Conservation (phyloP, 1,284 basidiomycete species). For the Apiotrichum gamsii region DNA sequence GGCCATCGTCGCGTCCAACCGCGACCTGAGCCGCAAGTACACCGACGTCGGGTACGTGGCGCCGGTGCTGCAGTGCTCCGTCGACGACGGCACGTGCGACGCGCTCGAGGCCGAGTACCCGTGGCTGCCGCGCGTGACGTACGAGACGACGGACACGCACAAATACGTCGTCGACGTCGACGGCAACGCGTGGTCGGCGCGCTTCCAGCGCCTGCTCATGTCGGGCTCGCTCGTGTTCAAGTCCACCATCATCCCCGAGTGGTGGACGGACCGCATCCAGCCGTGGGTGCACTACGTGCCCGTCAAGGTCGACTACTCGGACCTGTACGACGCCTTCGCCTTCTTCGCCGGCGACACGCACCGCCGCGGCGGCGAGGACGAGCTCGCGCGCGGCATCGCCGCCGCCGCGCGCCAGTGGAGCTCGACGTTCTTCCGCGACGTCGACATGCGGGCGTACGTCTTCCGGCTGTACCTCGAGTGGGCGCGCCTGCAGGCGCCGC, state of each 20-base stretch:
- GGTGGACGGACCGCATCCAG: constrained; percentile 49
- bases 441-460: constrained; percentile 44
- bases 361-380: constrained; percentile 34
- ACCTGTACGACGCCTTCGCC: constrained; percentile 44
- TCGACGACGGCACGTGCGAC: constrained; percentile 38
- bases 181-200: constrained; percentile 64
- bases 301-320: constrained; percentile 47
- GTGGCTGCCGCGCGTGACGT: constrained; percentile 22
- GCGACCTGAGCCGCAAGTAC: constrained; percentile 71
- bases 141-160: constrained; percentile 26
- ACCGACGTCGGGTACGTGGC: constrained; percentile 51
- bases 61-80: constrained; percentile 35
- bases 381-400: constrained; percentile 45
- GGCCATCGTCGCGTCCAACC: constrained; percentile 47
- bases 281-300: constrained; percentile 50
- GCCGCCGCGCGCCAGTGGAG: constrained; percentile 44
- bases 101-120: constrained; percentile 28
- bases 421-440: constrained; percentile 37
- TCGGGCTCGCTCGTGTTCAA: constrained; percentile 42
- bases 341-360: constrained; percentile 36
- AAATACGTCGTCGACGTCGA: constrained; percentile 49
- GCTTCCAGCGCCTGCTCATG: constrained; percentile 51
- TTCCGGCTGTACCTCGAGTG: constrained; percentile 45
- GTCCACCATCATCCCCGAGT: constrained; percentile 39
- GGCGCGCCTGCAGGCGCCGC: constrained; percentile 30